Evolutionary conservation across 1,139 yeast genomes (phyloP), one percentile per base, ranked within the genome.

Genomic region (Pneumocystis sp.): DNA sequence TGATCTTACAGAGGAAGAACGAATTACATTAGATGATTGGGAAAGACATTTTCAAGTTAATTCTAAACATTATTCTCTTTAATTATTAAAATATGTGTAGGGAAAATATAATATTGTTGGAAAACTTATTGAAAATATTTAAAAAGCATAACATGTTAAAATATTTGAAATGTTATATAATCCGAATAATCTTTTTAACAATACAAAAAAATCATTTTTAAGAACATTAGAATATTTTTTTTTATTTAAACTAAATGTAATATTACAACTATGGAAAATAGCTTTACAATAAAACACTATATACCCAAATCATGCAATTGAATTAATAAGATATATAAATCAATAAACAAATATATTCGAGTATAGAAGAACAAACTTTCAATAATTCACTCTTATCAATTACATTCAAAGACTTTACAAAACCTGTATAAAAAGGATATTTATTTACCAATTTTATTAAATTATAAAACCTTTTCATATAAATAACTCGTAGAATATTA

Each of bases 21-120:
- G 96, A 91, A 86, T 83, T 66, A 81, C 95, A 1, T 78, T 95
- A 71, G 83, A 87, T 69, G 87, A 85, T 64, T 93, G 98, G 98
- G 70, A 67, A 57, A 44, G 60, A 19, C 69, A 68, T 44, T 70
- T 70, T 59, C 63, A 64, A 3, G 64, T 59, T 2, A 21, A 10
- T 31, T 31, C 1, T 8, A 42, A 39, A 59, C 15, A 50, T 25
- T 21, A 10, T 50, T 59, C 12, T 39, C 19, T 31, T 12, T 29
- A 42, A 31, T 42, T 39, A 29, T 12, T 12, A 39, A n/a, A 39
- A 19, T 39, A 59, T 37, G 7, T 39, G 37, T 62, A 65, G 59
- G 61, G 40, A 25, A 66, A 66, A 50, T 66, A 66, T 57, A 50
- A 45, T 7, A 56, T 45, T 37, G 65, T 64, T 15, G 67, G 64